Base-by-base conservation (phyloP, 805 yeast species). In the Yamadazyma paraphyllophila region DNA sequence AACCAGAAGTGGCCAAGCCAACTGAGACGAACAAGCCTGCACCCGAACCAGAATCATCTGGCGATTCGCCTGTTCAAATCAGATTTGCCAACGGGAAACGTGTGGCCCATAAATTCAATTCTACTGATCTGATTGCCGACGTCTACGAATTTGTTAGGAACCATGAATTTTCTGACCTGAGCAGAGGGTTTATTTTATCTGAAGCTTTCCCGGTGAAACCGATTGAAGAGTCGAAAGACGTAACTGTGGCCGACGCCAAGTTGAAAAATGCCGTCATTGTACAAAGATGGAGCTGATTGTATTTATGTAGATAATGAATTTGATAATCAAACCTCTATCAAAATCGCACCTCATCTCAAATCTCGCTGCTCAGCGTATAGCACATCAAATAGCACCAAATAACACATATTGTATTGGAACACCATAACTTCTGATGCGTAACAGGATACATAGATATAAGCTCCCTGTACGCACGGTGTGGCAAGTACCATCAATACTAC, bases 221-320 rank as follows among this genome's bases (percentile, higher is more conserved):
- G 24, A 78, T 92, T 34, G 81, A 77, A 41, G 81, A 85, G 46
- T 67, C 73, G 36, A 45, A 39, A 3, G 69, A 67, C 9, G 60
- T 73, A 32, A 77, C 85, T 1, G 80, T 92, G 40, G 78, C 76
- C 46, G 89, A 82, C 25, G 94, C 95, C 4, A 88, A 88, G 29
- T 71, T 89, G 51, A 76, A 78, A 41, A 88, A 88, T 54, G 80
- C 97, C 2, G 96, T 88, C n/a, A 82, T 91, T 26, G 88, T 91
- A 13, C 97, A 89, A 65, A 83, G 94, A 68, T 87, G 95, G 94
- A 73, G 59, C 37, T 77, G 39, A 32, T 26, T 13, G 32, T 27
- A 39, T 13, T 27, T n/a, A 15, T 36, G 20, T 20, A 15, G 20
- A 14, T 36, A 24, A n/a, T 36, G 20, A 16, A 16, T 13, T n/a